A percentile compares a stretch with the other conserved stretches of the same genome.
These are phyloP conservation scores for Sphagnum tenellum DNA, from an alignment of 225 moss, liverwort and hornwort genomes.

Conservation along the genomic window DNA sequence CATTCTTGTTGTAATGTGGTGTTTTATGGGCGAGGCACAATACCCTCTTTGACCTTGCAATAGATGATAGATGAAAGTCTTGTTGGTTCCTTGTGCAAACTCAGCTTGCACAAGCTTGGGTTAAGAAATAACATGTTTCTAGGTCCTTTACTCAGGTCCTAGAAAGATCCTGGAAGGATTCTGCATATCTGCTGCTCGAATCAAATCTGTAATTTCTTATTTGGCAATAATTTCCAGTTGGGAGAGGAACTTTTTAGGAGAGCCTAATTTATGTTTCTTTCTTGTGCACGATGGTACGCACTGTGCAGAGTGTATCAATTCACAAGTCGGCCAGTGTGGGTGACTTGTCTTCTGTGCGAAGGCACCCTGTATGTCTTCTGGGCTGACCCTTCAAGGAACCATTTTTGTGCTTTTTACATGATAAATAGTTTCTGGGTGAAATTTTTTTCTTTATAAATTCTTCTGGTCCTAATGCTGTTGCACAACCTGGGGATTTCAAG, in stretches of 20 bases:
- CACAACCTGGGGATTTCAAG: background rate
- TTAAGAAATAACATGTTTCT: too few species aligned
- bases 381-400: too few species aligned
- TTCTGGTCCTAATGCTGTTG: background rate
- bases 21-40: too few species aligned
- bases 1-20: too few species aligned
- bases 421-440: background rate
- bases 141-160: too few species aligned
- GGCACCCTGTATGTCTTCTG: conserved; percentile 8
- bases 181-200: background rate
- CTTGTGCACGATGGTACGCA: background rate
- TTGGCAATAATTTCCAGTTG: background rate
- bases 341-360: conserved; percentile 18
- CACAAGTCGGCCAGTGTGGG: conserved; percentile 27
- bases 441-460: background rate
- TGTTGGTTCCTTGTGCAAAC: too few species aligned
- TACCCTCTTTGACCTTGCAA: too few species aligned
- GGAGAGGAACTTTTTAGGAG: background rate
- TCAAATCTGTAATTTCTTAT: background rate
- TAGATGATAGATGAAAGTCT: too few species aligned
- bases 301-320: conserved; percentile 10
- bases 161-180: too few species aligned
- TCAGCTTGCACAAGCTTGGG: too few species aligned
- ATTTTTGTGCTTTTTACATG: background rate
- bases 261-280: background rate